Conservation (phyloP, 441 rosid genomes). For the Biscutella laevigata region DNA sequence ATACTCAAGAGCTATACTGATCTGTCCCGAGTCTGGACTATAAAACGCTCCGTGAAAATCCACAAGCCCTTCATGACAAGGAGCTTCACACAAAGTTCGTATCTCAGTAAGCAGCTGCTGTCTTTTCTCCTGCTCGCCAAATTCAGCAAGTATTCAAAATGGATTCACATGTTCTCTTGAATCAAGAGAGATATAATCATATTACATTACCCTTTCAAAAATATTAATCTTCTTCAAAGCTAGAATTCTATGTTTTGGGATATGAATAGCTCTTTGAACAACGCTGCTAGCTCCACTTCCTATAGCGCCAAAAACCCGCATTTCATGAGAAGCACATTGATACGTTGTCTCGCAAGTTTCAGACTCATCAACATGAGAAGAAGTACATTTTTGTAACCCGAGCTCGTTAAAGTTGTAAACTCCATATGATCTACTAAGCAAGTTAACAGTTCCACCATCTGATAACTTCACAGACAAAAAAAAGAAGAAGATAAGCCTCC, state of each 20-base stretch:
- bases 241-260: constrained; percentile 62
- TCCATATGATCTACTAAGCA: constrained; percentile 85
- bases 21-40: constrained; percentile 80
- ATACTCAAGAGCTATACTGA: constrained; percentile 90
- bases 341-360: constrained; percentile 67
- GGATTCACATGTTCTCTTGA: neutral
- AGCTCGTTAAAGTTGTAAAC: constrained; percentile 83
- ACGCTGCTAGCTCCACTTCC: constrained; percentile 94
- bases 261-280: constrained; percentile 84
- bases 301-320: constrained; percentile 80
- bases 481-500: neutral
- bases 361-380: constrained; percentile 46
- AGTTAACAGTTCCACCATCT: constrained; percentile 83
- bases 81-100: constrained; percentile 82
- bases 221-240: constrained; percentile 87
- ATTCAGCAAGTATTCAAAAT: neutral
- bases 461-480: constrained; percentile 43
- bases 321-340: constrained; percentile 82
- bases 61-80: constrained; percentile 77
- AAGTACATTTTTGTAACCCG: constrained; percentile 75
- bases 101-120: constrained; percentile 87
- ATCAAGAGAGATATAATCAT: neutral
- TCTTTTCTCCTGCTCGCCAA: constrained; percentile 65
- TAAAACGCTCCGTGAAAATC: constrained; percentile 92
- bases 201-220: constrained; percentile 59